Conservation (phyloP, 495 filamentous ascomycete species). For the Hypoxylon perforatum region DNA sequence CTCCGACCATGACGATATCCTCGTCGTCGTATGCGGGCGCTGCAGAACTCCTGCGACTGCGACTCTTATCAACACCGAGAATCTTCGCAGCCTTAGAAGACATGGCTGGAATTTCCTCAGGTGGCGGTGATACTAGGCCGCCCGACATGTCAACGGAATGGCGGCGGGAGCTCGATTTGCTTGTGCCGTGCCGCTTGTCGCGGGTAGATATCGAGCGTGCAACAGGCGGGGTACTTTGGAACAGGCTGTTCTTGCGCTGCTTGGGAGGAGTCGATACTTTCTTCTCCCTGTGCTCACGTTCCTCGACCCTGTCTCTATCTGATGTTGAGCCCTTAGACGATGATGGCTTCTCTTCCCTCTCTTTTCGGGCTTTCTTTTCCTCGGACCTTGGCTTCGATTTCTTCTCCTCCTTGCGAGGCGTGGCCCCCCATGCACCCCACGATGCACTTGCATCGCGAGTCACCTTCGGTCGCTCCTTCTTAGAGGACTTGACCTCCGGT, state of each 20-base stretch:
- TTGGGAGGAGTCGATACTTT: constrained; percentile 37
- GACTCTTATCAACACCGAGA: constrained; percentile 56
- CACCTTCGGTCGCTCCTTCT: constrained; percentile 59
- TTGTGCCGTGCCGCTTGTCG: constrained; percentile 56
- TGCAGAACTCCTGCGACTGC: constrained; percentile 49
- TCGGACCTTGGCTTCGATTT: constrained; percentile 44
- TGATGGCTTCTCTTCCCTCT: constrained; percentile 54
- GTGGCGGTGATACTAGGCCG: constrained; percentile 61
- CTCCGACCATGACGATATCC: constrained; percentile 60
- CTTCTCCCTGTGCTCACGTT: constrained; percentile 48
- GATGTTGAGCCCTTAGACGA: constrained; percentile 59
- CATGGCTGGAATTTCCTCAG: constrained; percentile 56
- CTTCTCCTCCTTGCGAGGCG: constrained; percentile 48
- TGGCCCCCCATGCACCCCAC: constrained; percentile 58
- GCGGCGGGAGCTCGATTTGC: constrained; percentile 58
- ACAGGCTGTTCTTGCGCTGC: constrained; percentile 58
- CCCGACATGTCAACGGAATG: constrained; percentile 58
- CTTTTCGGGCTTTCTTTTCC: constrained; percentile 44
- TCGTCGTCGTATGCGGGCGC: constrained; percentile 47
- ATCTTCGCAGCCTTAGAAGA: constrained; percentile 65
- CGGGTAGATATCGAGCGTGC: constrained; percentile 63
- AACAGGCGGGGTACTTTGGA: constrained; percentile 62
- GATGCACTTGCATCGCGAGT: constrained; percentile 53
- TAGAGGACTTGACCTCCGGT: constrained; percentile 52
- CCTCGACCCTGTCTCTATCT: constrained; percentile 53